phyloP scores from a whole-genome alignment of 2,329 filamentous ascomycete species.

The Plectosphaerella cucumerina region DNA sequence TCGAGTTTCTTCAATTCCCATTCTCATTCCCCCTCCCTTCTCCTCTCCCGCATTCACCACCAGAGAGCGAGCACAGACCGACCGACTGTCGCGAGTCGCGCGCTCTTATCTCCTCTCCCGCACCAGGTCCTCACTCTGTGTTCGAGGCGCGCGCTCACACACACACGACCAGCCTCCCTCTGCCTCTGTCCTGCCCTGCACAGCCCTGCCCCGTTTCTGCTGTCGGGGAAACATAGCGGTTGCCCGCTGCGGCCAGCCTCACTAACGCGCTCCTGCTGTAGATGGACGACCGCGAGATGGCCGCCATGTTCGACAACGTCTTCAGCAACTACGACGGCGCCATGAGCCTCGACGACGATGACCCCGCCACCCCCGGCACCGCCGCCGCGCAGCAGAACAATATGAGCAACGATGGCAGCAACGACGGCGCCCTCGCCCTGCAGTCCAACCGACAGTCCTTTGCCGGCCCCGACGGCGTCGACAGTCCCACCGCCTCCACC shows the following conservation, averaged over 20 bases:
- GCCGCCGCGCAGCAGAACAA: background rate
- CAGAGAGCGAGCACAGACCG: no score
- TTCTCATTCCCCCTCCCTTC: background rate
- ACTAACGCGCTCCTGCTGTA: conserved; percentile 2
- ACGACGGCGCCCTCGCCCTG: background rate
- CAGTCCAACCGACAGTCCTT: background rate
- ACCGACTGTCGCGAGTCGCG: no score
- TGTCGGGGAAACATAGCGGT: no score
- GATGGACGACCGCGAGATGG: conserved; percentile 31
- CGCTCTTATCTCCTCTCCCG: background rate
- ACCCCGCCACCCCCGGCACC: background rate
- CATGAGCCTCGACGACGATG: conserved; percentile 37
- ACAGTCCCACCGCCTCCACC: conserved; percentile 21
- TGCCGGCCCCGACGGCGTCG: background rate
- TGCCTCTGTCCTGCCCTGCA: no score
- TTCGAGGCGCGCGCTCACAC: no score
- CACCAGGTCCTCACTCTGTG: no score
- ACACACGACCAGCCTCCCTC: no score
- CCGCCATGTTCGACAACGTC: conserved; percentile 38
- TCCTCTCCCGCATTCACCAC: no score
- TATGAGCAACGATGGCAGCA: conserved; percentile 7
- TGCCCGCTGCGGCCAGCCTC: background rate
- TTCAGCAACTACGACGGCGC: conserved; percentile 30
- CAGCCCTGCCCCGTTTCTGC: no score
- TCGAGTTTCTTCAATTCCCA: background rate